Percentiles rank a stretch among this genome's conserved stretches.
phyloP scores from a whole-genome alignment of 257 asterid genomes.

The Solanum piurae region DNA sequence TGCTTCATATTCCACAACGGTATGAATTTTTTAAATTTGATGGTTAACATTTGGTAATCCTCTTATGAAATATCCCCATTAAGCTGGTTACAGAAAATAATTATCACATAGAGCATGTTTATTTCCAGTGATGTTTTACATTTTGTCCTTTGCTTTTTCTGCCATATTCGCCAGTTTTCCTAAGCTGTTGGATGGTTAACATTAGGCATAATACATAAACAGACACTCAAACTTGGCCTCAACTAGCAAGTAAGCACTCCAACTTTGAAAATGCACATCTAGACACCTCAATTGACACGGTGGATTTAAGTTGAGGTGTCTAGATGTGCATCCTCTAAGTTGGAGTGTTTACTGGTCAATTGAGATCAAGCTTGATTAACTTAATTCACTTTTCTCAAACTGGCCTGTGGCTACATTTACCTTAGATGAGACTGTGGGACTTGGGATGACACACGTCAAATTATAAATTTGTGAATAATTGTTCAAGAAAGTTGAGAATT shows the following conservation, averaged over 20 bases:
- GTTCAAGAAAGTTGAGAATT: not conserved
- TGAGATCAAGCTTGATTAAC: not conserved
- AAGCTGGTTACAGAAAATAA: not conserved
- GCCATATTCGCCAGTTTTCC: not conserved
- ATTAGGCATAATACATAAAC: not conserved
- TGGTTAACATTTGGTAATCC: not conserved
- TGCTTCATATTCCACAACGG: conserved; percentile 98
- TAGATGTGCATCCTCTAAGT: not conserved
- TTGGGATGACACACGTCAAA: not conserved
- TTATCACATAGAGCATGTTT: not conserved
- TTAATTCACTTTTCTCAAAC: not conserved
- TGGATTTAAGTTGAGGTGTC: not conserved
- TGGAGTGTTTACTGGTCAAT: not conserved
- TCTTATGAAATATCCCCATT: not conserved
- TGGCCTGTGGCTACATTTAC: not conserved
- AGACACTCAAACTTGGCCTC: not conserved
- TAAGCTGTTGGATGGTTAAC: not conserved
- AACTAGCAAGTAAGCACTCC: not conserved
- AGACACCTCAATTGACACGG: not conserved
- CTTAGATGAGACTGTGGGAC: not conserved
- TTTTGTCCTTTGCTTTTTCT: not conserved
- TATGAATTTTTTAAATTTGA: conserved; percentile 17
- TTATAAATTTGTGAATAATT: not conserved
- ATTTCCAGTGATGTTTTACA: not conserved
- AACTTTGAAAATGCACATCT: not conserved